Base-by-base conservation (phyloP, 768 basidiomycete genomes). In the Psilocybe sp. region DNA sequence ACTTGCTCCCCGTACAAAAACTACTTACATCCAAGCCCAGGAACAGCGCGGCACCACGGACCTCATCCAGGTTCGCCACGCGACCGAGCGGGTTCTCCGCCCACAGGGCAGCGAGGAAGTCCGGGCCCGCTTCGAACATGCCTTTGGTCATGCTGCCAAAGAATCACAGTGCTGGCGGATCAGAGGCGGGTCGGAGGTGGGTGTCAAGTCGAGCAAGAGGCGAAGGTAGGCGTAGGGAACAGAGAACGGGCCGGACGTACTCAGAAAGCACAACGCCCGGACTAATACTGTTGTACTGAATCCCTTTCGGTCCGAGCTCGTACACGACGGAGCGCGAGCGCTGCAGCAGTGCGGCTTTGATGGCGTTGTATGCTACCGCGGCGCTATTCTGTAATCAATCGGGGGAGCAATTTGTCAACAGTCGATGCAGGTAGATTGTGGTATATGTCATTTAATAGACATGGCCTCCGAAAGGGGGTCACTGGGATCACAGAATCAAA, bases 301-400 rank as follows among this genome's bases (percentile, higher is more conserved):
- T 88, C 2, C 71, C 66, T 57, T 81, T 70, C n/a, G 65, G 67
- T 3, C 85, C 87, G 1, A 89, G 76, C 58, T 90, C 88, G 61
- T 84, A 86, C 2, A 86, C 87, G 79, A 90, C 78, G 56, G 82
- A 85, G 34, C 88, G 81, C 3, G 72, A 79, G 84, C 87, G 86
- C 68, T 90, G 88, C 31, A 88, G 54, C 14, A 90, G 82, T n/a
- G 84, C 88, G 1, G 83, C 74, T 68, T 89, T 90, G 65, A 79
- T 82, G 16, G 80, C 77, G 63, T 87, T 88, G 66, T 89, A 89
- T 2, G 84, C 81, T 35, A 82, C 75, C 84, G 82, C 87, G 14
- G 78, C 74, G 52, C 84, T 82, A 54, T 47, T 53, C 56, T 60
- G 13, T 20, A 12, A 33, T 1, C 20, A 39, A n/a, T n/a, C n/a